A percentile compares a stretch with the other conserved stretches of the same genome.
Evolutionary conservation across 768 basidiomycete genomes (phyloP).

Genomic region (Gymnopilus dilepis): DNA sequence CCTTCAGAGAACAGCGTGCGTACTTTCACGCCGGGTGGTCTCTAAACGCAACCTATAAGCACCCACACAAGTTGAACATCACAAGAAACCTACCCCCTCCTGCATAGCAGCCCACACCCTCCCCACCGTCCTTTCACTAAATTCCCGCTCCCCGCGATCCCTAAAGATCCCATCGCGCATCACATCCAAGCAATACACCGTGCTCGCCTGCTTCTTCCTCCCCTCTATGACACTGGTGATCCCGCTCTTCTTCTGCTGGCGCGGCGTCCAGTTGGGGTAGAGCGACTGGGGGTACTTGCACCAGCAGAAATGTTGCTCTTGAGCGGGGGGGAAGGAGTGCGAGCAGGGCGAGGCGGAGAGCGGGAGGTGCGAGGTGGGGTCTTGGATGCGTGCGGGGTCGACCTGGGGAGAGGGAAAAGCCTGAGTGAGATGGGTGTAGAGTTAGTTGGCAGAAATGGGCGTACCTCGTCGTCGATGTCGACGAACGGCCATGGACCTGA

Average conservation of each 20-base stretch:
- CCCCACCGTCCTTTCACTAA: slow-evolving; percentile 28
- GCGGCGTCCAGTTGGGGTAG: slow-evolving; percentile 61
- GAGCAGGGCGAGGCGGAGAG: slow-evolving; percentile 28
- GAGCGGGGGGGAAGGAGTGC: slow-evolving; percentile 25
- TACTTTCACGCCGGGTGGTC: slow-evolving; percentile 42
- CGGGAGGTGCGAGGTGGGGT: slow-evolving; percentile 26
- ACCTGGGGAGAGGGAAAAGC: slow-evolving; percentile 23
- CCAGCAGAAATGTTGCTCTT: slow-evolving; percentile 37
- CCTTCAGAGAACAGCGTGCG: slow-evolving; percentile 57
- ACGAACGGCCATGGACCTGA: slow-evolving; percentile 47
- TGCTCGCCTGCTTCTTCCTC: slow-evolving; percentile 28
- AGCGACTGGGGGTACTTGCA: slow-evolving; percentile 54
- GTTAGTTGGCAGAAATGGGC: background rate
- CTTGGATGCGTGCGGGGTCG: slow-evolving; percentile 31
- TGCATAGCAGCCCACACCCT: slow-evolving; percentile 39
- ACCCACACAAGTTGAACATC: background rate
- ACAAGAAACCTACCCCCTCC: slow-evolving; percentile 18
- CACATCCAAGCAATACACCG: slow-evolving; percentile 48
- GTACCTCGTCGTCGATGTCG: slow-evolving; percentile 38
- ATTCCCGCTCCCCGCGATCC: slow-evolving; percentile 22
- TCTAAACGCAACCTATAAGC: background rate
- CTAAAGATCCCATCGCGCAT: slow-evolving; percentile 39
- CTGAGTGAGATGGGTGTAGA: background rate
- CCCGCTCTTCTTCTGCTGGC: slow-evolving; percentile 46
- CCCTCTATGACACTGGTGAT: slow-evolving; percentile 36